These are phyloP conservation scores for Pyricularia pennisetigena DNA, from an alignment of 2,329 filamentous ascomycete species.

Conservation along the genomic window DNA sequence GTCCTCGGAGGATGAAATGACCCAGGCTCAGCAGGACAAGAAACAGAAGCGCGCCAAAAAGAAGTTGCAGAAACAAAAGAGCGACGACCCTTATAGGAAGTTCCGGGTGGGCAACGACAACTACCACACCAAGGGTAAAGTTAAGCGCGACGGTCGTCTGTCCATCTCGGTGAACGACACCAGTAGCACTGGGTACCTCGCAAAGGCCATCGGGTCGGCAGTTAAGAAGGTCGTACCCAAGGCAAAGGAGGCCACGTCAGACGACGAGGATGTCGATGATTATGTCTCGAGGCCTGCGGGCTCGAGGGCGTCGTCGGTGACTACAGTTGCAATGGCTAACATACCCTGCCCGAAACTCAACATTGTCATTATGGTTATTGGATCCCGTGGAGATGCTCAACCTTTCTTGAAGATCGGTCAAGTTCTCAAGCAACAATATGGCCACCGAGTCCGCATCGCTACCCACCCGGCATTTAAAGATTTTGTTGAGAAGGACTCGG, in stretches of 20 bases:
- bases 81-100: conserved; percentile 31
- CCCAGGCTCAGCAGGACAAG: neutral
- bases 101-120: conserved; percentile 56
- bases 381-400: conserved; percentile 70
- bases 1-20: conserved; percentile 16
- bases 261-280: neutral
- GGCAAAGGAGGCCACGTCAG: neutral
- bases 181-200: conserved; percentile 59
- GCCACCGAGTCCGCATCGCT: conserved; percentile 67
- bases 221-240: conserved; percentile 43
- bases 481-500: conserved; percentile 63
- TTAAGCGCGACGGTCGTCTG: conserved; percentile 62
- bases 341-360: conserved; percentile 47
- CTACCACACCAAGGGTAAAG: conserved; percentile 53
- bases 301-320: conserved; percentile 19
- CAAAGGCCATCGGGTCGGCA: conserved; percentile 60
- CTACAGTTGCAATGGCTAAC: conserved; percentile 19
- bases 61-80: conserved; percentile 7
- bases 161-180: conserved; percentile 65
- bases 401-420: conserved; percentile 70
- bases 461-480: conserved; percentile 71
- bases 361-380: conserved; percentile 78
- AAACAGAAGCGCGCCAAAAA: conserved; percentile 2
- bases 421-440: conserved; percentile 59
- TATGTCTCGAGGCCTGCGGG: neutral